phyloP scores from a whole-genome alignment of 2,329 filamentous ascomycete genomes.

The Venturiaceae sp. region DNA sequence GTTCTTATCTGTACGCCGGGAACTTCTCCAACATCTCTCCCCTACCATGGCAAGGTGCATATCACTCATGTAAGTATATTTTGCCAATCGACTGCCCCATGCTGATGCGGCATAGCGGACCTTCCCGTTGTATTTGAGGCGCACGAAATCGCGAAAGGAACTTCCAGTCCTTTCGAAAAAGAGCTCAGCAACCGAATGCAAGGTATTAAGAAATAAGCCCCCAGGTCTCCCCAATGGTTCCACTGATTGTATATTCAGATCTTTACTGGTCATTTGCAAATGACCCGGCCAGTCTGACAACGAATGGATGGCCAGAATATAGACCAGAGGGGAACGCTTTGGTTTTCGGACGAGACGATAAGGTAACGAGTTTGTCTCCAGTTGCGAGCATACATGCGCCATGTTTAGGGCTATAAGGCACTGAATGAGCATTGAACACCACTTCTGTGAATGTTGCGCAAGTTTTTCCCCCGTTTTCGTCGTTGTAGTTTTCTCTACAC shows the following conservation, averaged over 20 bases:
- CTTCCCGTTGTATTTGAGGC: neutral
- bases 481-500: no score
- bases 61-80: constrained; percentile 16
- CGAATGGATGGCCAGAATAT: neutral
- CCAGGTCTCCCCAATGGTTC: neutral
- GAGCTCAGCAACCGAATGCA: neutral
- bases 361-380: neutral
- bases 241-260: neutral
- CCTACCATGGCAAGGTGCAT: constrained; percentile 24
- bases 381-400: neutral
- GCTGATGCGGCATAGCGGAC: neutral
- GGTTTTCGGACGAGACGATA: neutral
- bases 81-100: no score
- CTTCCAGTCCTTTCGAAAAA: neutral
- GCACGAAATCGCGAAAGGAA: neutral
- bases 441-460: no score
- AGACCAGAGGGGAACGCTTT: neutral
- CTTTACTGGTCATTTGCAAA: neutral
- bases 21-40: constrained; percentile 26
- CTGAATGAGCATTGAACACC: no score
- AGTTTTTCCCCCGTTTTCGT: no score
- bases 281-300: neutral
- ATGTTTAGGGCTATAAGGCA: no score
- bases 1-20: constrained; percentile 27
- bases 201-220: neutral